phyloP scores from a whole-genome alignment of 441 rosid species.

The Pelargonium fulgidum region DNA sequence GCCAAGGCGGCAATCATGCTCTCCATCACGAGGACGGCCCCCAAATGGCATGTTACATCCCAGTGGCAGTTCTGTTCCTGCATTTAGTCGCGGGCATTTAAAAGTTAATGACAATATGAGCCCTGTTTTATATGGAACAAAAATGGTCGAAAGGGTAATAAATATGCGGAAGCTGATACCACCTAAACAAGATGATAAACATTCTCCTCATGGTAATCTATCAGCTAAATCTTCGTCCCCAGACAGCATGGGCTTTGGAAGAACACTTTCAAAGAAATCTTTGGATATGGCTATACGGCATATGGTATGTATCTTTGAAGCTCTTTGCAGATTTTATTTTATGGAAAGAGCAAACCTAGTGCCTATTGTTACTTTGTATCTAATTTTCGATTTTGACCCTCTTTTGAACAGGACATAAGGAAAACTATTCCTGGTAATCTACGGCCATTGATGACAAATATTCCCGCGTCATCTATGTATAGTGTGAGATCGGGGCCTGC shows the following conservation, averaged over 20 bases:
- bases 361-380: neutral
- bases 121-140: conserved; percentile 74
- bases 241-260: conserved; percentile 85
- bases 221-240: conserved; percentile 84
- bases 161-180: conserved; percentile 89
- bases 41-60: conserved; percentile 46
- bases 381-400: conserved; percentile 15
- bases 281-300: conserved; percentile 98
- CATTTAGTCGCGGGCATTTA: conserved; percentile 50
- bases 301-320: conserved; percentile 50
- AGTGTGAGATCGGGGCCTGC: conserved; percentile 86
- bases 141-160: conserved; percentile 94
- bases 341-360: no score
- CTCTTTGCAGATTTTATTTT: neutral
- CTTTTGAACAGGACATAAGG: conserved; percentile 72
- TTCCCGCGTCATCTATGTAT: conserved; percentile 96
- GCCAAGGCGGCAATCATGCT: conserved; percentile 84
- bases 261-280: conserved; percentile 92
- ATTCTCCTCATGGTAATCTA: conserved; percentile 61
- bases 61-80: conserved; percentile 93
- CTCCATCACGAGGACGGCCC: conserved; percentile 82
- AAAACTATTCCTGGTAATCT: conserved; percentile 77
- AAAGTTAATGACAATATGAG: conserved; percentile 65
- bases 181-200: conserved; percentile 70
- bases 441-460: conserved; percentile 85